A percentile compares a stretch with the other conserved stretches of the same genome.
phyloP scores from a whole-genome alignment of 2,329 filamentous ascomycete genomes.

The Fusarium duplospermum region DNA sequence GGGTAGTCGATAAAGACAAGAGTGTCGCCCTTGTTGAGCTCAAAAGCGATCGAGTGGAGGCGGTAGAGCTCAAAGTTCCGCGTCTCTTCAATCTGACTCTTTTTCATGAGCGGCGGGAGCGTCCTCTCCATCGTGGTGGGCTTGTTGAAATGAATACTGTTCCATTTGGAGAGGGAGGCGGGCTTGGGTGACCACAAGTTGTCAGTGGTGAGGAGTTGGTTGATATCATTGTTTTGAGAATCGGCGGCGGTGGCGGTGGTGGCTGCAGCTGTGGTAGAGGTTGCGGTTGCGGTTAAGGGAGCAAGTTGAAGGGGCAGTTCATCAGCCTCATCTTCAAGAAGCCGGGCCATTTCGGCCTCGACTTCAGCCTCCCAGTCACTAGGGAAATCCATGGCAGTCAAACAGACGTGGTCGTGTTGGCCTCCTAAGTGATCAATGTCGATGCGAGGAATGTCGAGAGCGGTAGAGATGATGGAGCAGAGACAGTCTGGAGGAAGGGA shows the following conservation, averaged over 20 bases:
- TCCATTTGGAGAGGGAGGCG: slow-evolving; percentile 24
- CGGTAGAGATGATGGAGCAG: background rate
- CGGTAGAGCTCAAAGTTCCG: slow-evolving; percentile 44
- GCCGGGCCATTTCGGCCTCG: background rate
- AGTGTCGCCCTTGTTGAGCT: slow-evolving; percentile 55
- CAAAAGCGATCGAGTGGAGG: slow-evolving; percentile 42
- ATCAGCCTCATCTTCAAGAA: background rate
- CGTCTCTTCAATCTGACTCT: slow-evolving; percentile 28
- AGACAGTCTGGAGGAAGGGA: background rate
- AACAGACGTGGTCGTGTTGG: background rate
- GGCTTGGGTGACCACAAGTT: background rate
- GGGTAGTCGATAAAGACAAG: slow-evolving; percentile 58
- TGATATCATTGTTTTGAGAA: background rate
- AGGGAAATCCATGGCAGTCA: slow-evolving; percentile 14
- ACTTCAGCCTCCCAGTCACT: slow-evolving; percentile 10
- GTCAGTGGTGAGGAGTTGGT: background rate
- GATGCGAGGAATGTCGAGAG: background rate
- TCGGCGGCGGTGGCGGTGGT: background rate
- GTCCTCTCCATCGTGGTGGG: background rate
- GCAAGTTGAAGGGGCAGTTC: background rate
- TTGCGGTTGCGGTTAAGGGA: background rate
- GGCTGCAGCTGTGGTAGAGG: background rate
- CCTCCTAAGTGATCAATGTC: background rate
- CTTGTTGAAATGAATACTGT: slow-evolving; percentile 36
- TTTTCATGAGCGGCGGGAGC: slow-evolving; percentile 17